Conservation (phyloP, 305 asterid species). For the Ilex paraguariensis region DNA sequence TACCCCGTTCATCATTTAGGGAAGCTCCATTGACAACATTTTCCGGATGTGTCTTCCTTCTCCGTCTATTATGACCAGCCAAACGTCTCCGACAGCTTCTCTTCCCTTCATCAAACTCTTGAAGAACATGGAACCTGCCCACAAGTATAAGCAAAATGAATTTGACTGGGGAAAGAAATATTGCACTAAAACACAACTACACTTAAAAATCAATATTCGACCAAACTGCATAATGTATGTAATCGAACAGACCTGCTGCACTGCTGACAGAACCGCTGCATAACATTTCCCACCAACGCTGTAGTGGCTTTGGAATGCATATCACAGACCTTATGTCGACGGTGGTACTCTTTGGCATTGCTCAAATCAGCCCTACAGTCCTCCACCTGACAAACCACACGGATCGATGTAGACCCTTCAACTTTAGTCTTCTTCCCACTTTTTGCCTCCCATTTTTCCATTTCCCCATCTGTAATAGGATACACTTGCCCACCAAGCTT, state of each 20-base stretch:
- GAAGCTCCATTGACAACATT: slow-evolving; percentile 40
- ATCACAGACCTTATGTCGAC: slow-evolving; percentile 90
- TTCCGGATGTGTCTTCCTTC: slow-evolving; percentile 93
- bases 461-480: slow-evolving; percentile 38
- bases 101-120: slow-evolving; percentile 98
- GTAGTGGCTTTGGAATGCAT: slow-evolving; percentile 77
- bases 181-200: too few species aligned
- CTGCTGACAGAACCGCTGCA: slow-evolving; percentile 97
- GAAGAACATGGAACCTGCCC: slow-evolving; percentile 81
- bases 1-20: slow-evolving; percentile 52
- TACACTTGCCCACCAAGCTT: slow-evolving; percentile 17
- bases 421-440: slow-evolving; percentile 69
- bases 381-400: slow-evolving; percentile 80
- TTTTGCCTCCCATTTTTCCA: slow-evolving; percentile 46
- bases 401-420: slow-evolving; percentile 31
- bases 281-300: slow-evolving; percentile 67
- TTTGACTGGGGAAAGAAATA: slow-evolving; percentile 5
- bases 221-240: too few species aligned
- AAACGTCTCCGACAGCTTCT: slow-evolving; percentile 94
- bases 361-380: slow-evolving; percentile 79
- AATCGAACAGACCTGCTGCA: slow-evolving; percentile 70
- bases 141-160: slow-evolving; percentile 9
- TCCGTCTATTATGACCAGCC: slow-evolving; percentile 85
- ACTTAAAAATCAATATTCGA: too few species aligned
- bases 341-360: slow-evolving; percentile 74